Base-by-base conservation (phyloP, 2,329 filamentous ascomycete species). In the Ophiosphaerella herpotricha region DNA sequence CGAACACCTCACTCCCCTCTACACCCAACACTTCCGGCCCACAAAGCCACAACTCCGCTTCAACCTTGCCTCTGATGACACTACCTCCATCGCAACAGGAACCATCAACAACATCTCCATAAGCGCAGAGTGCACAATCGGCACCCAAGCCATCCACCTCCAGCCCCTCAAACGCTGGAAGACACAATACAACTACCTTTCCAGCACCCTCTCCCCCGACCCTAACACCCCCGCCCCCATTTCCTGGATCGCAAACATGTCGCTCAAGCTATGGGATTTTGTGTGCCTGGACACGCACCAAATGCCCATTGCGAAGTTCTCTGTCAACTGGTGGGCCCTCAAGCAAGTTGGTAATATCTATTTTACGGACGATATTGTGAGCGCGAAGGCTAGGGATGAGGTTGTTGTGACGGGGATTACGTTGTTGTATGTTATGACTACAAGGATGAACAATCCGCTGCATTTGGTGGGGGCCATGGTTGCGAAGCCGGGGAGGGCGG, bases 111-210 rank as follows among this genome's bases (percentile, higher is more conserved):
- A 39, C 16, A 26, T 63, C 32, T 54, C 57, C 11, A 62, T 63
- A 16, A 43, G 47, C 5, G 55, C 49, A n/a, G 50, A 56, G 14
- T 60, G 55, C 43, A 52, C 46, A 3, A n/a, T 63, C 12, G 46
- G 56, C 13, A 50, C 46, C 34, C 52, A 46, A n/a, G 37, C 36
- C n/a, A 44, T 64, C 2, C n/a, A 23, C 8, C 36, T 64, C 18
- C 58, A 58, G 33, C 61, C 59, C 1, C 49, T 64, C 36, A 58
- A 55, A 39, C 54, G 57, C 4, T 60, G 54, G 57, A 54, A 58
- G 29, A 60, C 55, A 14, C 43, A 55, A 1, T 64, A 64, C 47
- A 61, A 62, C 24, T 63, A 64, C 18, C 52, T 62, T 26, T 64
- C 61, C 9, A 51, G 46, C 2, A 37, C 47, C 4, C 40, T 62